phyloP scores from a whole-genome alignment of 2,329 filamentous ascomycete genomes.

The Hirsutella rhossiliensis region DNA sequence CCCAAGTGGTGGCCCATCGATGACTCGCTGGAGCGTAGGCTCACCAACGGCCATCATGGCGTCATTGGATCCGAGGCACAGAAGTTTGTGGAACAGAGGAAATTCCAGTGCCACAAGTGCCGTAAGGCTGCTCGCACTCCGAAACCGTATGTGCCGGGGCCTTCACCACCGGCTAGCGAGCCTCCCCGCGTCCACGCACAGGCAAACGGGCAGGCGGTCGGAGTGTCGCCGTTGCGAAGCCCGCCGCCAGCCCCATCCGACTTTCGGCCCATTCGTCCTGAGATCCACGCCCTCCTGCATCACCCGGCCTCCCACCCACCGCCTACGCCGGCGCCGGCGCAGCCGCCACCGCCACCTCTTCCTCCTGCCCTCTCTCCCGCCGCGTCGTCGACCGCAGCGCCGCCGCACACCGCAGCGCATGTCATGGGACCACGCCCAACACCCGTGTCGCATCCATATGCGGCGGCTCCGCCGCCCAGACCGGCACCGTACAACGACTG shows the following conservation, averaged over 20 bases:
- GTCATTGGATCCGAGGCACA: slow-evolving; percentile 41
- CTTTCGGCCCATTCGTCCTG: slow-evolving; percentile 11
- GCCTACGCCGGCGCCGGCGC: slow-evolving; percentile 1
- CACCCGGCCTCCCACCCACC: slow-evolving; percentile 4
- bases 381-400: slow-evolving; percentile 1
- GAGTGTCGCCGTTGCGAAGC: slow-evolving; percentile 14
- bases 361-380: neutral
- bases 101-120: slow-evolving; percentile 68
- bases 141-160: slow-evolving; percentile 12
- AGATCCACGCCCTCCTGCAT: slow-evolving; percentile 9
- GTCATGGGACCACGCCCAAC: slow-evolving; percentile 15
- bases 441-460: slow-evolving; percentile 14
- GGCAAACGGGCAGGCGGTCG: slow-evolving; percentile 7
- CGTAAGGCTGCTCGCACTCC: slow-evolving; percentile 40
- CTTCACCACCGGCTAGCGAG: slow-evolving; percentile 10
- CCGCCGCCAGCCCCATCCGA: slow-evolving; percentile 13
- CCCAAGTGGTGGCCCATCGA: slow-evolving; percentile 61
- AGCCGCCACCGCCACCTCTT: slow-evolving; percentile 9
- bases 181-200: slow-evolving; percentile 7
- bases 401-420: slow-evolving; percentile 10
- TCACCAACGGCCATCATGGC: slow-evolving; percentile 39
- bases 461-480: slow-evolving; percentile 13
- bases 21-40: slow-evolving; percentile 35
- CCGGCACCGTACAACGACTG: slow-evolving; percentile 29
- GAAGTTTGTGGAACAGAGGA: slow-evolving; percentile 46